phyloP scores from a whole-genome alignment of 345 rosid species.

The Sonneratia caseolaris region DNA sequence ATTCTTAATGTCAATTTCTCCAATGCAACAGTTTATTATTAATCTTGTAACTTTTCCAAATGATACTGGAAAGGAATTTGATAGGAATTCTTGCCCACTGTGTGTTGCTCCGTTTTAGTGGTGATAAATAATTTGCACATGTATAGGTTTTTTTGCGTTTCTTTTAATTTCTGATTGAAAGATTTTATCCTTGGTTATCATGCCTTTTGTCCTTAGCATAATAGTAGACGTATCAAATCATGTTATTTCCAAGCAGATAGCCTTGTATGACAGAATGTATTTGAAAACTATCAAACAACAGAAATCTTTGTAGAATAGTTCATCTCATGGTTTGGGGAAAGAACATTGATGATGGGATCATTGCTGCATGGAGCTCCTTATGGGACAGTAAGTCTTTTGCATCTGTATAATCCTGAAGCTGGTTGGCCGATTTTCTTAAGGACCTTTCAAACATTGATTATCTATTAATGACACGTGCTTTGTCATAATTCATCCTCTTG shows the following conservation, averaged over 20 bases:
- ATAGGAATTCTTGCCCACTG: background rate
- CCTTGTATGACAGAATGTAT: background rate
- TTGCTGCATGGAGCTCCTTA: background rate
- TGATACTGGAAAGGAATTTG: background rate
- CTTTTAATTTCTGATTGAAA: too few species aligned
- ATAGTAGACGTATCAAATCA: background rate
- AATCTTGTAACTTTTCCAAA: background rate
- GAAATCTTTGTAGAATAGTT: background rate
- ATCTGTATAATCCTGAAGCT: background rate
- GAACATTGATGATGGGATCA: background rate
- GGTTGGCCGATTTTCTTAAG: background rate
- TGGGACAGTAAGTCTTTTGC: background rate
- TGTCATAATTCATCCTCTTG: background rate
- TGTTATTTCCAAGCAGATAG: background rate
- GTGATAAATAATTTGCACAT: background rate
- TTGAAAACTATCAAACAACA: background rate
- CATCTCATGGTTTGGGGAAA: background rate
- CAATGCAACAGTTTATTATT: background rate
- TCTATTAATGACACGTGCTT: background rate
- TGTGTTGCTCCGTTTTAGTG: background rate
- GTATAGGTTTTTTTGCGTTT: too few species aligned
- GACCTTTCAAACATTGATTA: background rate
- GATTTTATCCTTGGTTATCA: too few species aligned
- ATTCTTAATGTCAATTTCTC: background rate
- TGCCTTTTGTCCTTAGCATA: background rate